Evolutionary conservation across 225 moss, liverwort and hornwort genomes (phyloP).

Genomic region (Polytrichum formosum): DNA sequence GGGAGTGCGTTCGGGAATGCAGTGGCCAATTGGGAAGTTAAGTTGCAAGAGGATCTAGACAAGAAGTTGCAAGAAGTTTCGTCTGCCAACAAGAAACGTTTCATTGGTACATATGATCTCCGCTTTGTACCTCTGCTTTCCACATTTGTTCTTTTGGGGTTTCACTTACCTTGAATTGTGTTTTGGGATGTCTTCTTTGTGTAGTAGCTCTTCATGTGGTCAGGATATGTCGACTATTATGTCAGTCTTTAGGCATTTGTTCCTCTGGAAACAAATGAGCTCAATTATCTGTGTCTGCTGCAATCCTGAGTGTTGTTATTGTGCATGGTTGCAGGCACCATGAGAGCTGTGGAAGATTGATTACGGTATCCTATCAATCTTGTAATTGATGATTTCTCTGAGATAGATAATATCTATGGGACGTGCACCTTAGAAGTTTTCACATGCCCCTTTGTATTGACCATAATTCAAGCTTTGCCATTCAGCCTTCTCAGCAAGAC

Average conservation of each 20-base stretch:
- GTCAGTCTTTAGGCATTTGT: background rate
- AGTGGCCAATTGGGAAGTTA: conserved; percentile 67
- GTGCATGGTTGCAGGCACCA: conserved; percentile 53
- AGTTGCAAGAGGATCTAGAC: conserved; percentile 63
- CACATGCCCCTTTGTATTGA: background rate
- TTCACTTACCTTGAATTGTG: background rate
- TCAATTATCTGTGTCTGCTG: background rate
- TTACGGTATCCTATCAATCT: background rate
- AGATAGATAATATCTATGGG: conserved; percentile 1
- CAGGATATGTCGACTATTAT: background rate
- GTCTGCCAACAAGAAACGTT: conserved; percentile 66
- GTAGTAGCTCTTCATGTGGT: background rate
- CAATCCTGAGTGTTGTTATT: background rate
- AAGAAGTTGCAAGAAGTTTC: conserved; percentile 58
- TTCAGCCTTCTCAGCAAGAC: background rate
- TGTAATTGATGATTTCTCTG: conserved; percentile 3
- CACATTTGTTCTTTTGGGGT: background rate
- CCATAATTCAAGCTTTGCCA: background rate
- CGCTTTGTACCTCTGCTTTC: background rate
- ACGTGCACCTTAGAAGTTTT: background rate
- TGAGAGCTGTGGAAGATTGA: conserved; percentile 70
- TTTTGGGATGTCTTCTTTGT: background rate
- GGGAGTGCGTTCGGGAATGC: conserved; percentile 66
- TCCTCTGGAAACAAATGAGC: background rate
- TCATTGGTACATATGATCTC: conserved; percentile 16